Evolutionary conservation across 176 grass and related monocot species (phyloP).

Genomic region (Typha latifolia): DNA sequence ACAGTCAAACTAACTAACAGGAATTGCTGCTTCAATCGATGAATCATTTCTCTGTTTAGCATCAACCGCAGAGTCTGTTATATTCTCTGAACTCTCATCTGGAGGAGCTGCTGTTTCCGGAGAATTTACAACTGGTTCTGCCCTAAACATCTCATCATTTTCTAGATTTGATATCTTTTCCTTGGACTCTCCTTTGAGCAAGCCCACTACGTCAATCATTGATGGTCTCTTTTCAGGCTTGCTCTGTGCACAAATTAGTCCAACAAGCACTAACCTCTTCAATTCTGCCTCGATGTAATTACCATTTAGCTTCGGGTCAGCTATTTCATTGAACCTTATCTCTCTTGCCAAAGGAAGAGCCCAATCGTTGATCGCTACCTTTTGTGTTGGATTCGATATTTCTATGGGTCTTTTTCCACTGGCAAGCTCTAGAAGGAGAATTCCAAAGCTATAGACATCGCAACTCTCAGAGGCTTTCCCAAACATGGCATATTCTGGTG

Average conservation of each 20-base stretch:
- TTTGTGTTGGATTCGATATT: constrained; percentile 26
- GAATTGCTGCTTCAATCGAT: no score
- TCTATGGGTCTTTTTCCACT: constrained; percentile 62
- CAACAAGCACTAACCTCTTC: constrained; percentile 57
- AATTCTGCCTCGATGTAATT: constrained; percentile 60
- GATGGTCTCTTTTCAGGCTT: constrained; percentile 54
- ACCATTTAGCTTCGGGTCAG: constrained; percentile 52
- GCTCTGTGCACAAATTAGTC: constrained; percentile 50
- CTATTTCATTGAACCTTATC: constrained; percentile 58
- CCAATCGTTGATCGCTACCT: constrained; percentile 50
- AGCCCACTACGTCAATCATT: constrained; percentile 48
- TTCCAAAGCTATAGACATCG: constrained; percentile 76
- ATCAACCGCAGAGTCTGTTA: no score
- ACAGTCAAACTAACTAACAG: no score
- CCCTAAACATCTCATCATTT: constrained; percentile 44
- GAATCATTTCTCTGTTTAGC: no score
- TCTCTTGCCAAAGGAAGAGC: constrained; percentile 53
- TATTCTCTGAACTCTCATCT: constrained; percentile 8
- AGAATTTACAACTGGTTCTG: constrained; percentile 30
- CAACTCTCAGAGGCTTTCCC: constrained; percentile 50
- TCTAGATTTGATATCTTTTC: constrained; percentile 49
- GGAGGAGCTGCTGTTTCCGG: constrained; percentile 30
- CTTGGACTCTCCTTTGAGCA: constrained; percentile 61
- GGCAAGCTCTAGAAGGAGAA: constrained; percentile 53
- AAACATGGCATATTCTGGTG: constrained; percentile 62